Conservation (phyloP, 495 filamentous ascomycete species). For the Hypomontagnella monticulosa region DNA sequence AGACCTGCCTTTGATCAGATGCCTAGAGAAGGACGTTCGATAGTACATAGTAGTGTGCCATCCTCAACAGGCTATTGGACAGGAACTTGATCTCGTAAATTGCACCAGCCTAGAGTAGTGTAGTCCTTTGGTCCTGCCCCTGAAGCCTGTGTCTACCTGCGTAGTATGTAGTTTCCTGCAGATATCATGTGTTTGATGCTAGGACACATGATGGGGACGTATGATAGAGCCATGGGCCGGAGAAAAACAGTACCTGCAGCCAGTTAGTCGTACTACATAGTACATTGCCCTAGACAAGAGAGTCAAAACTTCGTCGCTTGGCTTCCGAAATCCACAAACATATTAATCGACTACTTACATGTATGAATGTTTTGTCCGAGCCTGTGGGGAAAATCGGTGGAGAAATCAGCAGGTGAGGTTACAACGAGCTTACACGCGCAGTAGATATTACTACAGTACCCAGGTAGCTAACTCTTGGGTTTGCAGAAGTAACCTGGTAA, state of each 20-base stretch:
- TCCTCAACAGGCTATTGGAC: conserved; percentile 11
- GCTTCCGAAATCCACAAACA: conserved; percentile 13
- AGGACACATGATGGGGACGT: conserved; percentile 16
- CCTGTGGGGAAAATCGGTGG: conserved; percentile 37
- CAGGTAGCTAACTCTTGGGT: background rate
- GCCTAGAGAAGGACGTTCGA: background rate
- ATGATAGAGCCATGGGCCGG: conserved; percentile 16
- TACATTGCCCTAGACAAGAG: background rate
- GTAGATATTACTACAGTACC: conserved; percentile 11
- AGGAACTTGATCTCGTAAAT: conserved; percentile 20
- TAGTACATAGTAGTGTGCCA: conserved; percentile 11
- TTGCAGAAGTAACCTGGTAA: conserved; percentile 12
- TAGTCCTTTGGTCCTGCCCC: conserved; percentile 7
- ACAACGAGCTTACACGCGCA: conserved; percentile 28
- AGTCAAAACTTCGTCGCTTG: conserved; percentile 7
- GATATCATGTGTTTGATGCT: conserved; percentile 11
- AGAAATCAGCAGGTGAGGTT: conserved; percentile 24
- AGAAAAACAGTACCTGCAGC: conserved; percentile 1
- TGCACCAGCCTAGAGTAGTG: conserved; percentile 11
- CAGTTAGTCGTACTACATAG: conserved; percentile 5
- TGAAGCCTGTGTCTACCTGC: conserved; percentile 4
- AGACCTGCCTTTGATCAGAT: conserved; percentile 15
- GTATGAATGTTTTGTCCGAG: conserved; percentile 21
- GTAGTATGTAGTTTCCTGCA: conserved; percentile 10
- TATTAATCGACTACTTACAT: conserved; percentile 18